Base-by-base conservation (phyloP, 2,329 filamentous ascomycete genomes). In the Xylariales sp. region DNA sequence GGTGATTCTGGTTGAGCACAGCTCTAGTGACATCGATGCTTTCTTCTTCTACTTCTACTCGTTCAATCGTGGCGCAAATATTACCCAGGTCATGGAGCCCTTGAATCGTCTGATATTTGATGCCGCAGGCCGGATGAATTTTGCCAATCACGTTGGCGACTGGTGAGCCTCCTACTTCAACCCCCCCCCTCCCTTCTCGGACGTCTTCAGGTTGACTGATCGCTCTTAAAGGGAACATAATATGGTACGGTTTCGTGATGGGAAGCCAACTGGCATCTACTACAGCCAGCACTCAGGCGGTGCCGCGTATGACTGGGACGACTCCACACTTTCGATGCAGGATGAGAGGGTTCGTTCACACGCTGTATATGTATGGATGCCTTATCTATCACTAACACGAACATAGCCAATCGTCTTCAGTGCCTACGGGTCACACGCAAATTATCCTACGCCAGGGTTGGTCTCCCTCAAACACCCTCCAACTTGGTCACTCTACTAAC, bases 1-100 rank as follows among this genome's bases (percentile, higher is more conserved):
- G 4, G 33, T 35, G 5, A 35, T 35, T 8, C 7, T 35, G 13
- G 33, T 35, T n/a, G 20, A 25, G 15, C 28, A 20, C 15, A 15
- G 14, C 14, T 24, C 33, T 5, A 23, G 23, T 11, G 33, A 35
- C 10, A 16, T 35, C 17, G 33, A 35, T 23, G 33, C 23, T 12
- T 35, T 35, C 21, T 35, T 25, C 20, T 35, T 35, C 20, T 35
- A 35, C 33, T 35, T 35, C 21, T 35, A 35, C n/a, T 35, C 33
- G 8, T 35, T 16, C 20, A 20, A 35, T 23, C 33, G 33, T 11
- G 33, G 20, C n/a, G n/a, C 33, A 20, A 35, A 35, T 17, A 35
- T 35, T 23, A 15, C 33, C 5, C 33, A 35, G 14, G 33, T 35
- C 21, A n/a, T 35, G 12, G 21, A 20, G 15, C 33, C 33, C 19